A percentile compares a stretch with the other conserved stretches of the same genome.
These are phyloP conservation scores for Diaporthe sp. DNA, from an alignment of 2,329 filamentous ascomycete species.

Conservation along the genomic window DNA sequence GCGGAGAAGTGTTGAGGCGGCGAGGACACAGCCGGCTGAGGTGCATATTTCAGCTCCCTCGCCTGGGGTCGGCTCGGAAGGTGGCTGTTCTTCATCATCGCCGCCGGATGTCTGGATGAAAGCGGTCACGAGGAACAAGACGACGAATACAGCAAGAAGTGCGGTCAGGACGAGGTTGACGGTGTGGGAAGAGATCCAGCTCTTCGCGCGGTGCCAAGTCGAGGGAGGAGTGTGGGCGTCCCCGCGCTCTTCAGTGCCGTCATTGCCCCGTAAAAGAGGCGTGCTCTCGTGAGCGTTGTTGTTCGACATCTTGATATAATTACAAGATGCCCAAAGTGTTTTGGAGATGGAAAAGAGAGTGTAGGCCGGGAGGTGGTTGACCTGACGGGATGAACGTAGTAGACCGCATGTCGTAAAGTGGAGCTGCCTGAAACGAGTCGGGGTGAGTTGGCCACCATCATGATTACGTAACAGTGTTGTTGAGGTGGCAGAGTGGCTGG, in stretches of 20 bases:
- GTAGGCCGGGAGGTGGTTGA: constrained; percentile 2
- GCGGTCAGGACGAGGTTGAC: constrained; percentile 32
- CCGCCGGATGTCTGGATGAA: neutral
- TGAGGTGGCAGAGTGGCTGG: neutral
- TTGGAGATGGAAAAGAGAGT: neutral
- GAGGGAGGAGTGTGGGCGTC: neutral
- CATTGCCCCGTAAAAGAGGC: constrained; percentile 37
- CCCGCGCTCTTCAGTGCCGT: constrained; percentile 25
- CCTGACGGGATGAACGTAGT: constrained; percentile 17
- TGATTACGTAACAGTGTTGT: neutral
- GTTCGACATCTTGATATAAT: constrained; percentile 3
- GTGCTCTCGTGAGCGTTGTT: constrained; percentile 35
- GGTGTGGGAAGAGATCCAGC: constrained; percentile 34
- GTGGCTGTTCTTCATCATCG: neutral
- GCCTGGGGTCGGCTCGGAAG: neutral
- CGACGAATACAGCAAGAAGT: constrained; percentile 34
- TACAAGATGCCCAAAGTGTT: neutral
- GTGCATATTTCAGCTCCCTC: constrained; percentile 37
- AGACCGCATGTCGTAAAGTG: constrained; percentile 12
- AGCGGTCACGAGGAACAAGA: constrained; percentile 27
- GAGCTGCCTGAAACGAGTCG: constrained; percentile 29
- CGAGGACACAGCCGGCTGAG: constrained; percentile 40
- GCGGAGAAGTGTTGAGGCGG: constrained; percentile 39
- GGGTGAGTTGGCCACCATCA: neutral
- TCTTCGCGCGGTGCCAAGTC: constrained; percentile 14